Base-by-base conservation (phyloP, 345 rosid genomes). In the Hevea brasiliensis region DNA sequence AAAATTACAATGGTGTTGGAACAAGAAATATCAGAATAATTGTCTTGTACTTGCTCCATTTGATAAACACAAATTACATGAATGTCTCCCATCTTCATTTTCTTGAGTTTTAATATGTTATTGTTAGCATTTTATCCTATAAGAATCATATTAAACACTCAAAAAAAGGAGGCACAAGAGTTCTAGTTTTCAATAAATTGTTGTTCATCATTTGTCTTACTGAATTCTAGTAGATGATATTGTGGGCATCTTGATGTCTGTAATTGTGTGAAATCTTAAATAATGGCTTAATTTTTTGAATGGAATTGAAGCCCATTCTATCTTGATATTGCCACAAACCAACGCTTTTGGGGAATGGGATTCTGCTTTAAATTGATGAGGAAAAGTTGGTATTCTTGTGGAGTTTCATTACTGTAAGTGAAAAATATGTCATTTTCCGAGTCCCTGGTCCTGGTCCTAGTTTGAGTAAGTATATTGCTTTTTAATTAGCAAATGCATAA, bases 401-500 rank as follows among this genome's bases (percentile, higher is more conserved):
- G 18, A 3, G 27, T 44, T 59, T 37, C 24, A 55, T 47, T 32
- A 32, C 37, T 32, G 4, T 32, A 1, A 32, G 2, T 32, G 4
- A 32, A 32, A 32, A 13, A 17, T 24, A 29, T n/a, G 20, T 48
- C 20, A 4, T 29, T n/a, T 61, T 20, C 13, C 17, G 13, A 32
- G 37, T 32, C 37, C 37, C 37, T 75, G 41, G 23, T 65, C 55
- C 6, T n/a, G 40, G n/a, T 71, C 26, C 32, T 60, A 56, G 20
- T 61, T 74, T 4, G 32, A 20, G 66, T 8, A 71, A 61, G 15
- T 35, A 51, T 18, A 15, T 55, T 26, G 67, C 26, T 68, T 14
- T 26, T 71, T 26, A 21, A 17, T 57, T 72, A n/a, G 59, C n/a
- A 32, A 67, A 24, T 67, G 42, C 67, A 65, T 42, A 56, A 11